Evolutionary conservation across 2,329 filamentous ascomycete genomes (phyloP).

Genomic region (Dothidotthia symphoricarpi): DNA sequence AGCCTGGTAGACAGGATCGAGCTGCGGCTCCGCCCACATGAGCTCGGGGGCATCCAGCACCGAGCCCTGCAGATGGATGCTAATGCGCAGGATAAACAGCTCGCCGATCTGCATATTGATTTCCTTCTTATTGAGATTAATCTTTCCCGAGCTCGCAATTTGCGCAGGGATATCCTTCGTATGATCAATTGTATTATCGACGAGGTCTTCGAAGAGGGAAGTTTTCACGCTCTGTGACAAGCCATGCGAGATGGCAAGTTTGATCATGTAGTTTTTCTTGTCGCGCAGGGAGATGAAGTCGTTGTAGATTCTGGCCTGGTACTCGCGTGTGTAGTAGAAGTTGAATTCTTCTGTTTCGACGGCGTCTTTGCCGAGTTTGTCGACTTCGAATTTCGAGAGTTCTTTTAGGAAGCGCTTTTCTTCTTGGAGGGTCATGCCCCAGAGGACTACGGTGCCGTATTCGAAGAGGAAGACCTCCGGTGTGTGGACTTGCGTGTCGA

Average conservation of each 20-base stretch:
- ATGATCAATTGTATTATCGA: constrained; percentile 87
- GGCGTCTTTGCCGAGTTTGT: constrained; percentile 83
- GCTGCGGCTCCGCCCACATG: constrained; percentile 96
- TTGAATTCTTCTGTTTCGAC: constrained; percentile 98
- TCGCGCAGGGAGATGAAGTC: constrained; percentile 96
- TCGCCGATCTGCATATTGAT: constrained; percentile 99
- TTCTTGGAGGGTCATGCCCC: constrained; percentile 91
- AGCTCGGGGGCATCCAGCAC: constrained; percentile 95
- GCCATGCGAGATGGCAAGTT: constrained; percentile 93
- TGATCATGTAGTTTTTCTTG: constrained; percentile 97
- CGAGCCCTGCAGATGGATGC: constrained; percentile 95
- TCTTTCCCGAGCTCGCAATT: constrained; percentile 89
- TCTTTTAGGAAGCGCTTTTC: constrained; percentile 92
- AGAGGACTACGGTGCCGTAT: constrained; percentile 96
- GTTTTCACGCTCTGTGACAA: constrained; percentile 97
- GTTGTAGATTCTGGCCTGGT: constrained; percentile 98
- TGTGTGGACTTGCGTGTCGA: constrained; percentile 85
- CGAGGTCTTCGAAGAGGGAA: constrained; percentile 91
- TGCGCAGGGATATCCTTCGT: constrained; percentile 92
- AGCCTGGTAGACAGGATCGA: constrained; percentile 94
- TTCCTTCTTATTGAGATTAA: constrained; percentile 79
- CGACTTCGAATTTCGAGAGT: constrained; percentile 87
- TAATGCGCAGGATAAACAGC: constrained; percentile 95
- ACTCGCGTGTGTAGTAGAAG: constrained; percentile 97
- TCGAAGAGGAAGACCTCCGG: constrained; percentile 96